These are phyloP conservation scores for Phytophthora vignae DNA, from an alignment of 352 stramenopile species.

Conservation along the genomic window DNA sequence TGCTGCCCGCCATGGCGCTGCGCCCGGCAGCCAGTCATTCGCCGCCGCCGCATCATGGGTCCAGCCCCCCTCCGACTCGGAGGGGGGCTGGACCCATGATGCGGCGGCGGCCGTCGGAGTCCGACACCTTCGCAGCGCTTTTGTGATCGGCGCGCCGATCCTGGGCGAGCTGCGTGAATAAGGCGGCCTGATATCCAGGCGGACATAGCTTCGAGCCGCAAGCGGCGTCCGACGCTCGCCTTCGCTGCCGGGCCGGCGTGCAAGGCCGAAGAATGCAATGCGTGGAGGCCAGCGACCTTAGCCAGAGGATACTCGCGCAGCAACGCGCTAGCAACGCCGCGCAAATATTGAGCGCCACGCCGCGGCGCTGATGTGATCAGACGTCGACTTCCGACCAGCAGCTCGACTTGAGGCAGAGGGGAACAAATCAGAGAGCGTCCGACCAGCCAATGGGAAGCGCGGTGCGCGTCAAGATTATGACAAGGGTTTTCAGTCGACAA, in stretches of 20 bases:
- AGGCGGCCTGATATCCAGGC: slow-evolving; percentile 23
- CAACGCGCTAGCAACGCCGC: too few relatives aligned
- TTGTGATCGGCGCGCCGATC: slow-evolving; percentile 23
- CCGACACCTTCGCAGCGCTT: slow-evolving; percentile 4
- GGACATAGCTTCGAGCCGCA: not conserved
- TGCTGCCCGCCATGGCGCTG: too few relatives aligned
- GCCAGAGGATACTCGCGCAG: not conserved
- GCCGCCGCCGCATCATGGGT: slow-evolving; percentile 8
- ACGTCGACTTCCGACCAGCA: not conserved
- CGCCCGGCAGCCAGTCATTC: not conserved
- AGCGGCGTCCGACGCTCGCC: not conserved
- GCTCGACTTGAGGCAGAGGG: not conserved
- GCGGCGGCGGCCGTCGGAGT: too few relatives aligned
- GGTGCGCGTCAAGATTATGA: too few relatives aligned
- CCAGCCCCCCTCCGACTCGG: slow-evolving; percentile 14
- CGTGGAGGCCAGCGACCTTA: not conserved
- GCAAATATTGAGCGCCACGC: not conserved
- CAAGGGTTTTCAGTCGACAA: too few relatives aligned
- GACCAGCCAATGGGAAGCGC: too few relatives aligned
- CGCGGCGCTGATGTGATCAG: slow-evolving; percentile 22
- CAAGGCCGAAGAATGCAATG: not conserved
- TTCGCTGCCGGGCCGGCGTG: not conserved
- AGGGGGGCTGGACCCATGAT: too few relatives aligned
- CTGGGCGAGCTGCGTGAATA: slow-evolving; percentile 1
- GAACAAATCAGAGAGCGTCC: not conserved